Base-by-base conservation (phyloP, 2,329 filamentous ascomycete genomes). In the Fusarium sp. region DNA sequence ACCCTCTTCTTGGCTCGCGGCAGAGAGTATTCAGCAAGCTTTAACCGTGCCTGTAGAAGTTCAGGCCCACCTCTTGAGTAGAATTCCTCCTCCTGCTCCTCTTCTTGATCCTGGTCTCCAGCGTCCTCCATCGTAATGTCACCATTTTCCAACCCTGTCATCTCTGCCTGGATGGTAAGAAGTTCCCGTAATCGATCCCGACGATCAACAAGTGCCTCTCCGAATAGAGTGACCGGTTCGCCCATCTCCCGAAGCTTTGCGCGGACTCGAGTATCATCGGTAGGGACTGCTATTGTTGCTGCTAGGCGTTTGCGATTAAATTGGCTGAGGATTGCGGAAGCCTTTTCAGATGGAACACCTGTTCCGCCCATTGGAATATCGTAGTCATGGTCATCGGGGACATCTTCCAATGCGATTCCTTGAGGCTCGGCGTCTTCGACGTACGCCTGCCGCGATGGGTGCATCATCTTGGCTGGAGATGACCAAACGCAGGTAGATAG, bases 211-310 rank as follows among this genome's bases (percentile, higher is more conserved):
- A 92, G 92, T 1, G 94, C 94, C 84, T 99, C 96, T 66, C 95
- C 96, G 75, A 99, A 99, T 1, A 98, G 87, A 0, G 96, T 99
- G 63, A 98, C 91, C 17, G 96, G 96, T 80, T 99, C 93, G n/a
- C 94, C 94, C 73, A 98, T 88, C 78, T 96, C 93, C 74, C 96
- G 91, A 67, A 98, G 88, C 75, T 90, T 91, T 42, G 91, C 87
- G 69, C 95, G 93, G 54, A 99, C 95, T 78, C 93, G 91, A 70
- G 89, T 91, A 85, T 99, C 96, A 81, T 98, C 95, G 62, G 97
- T 99, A 2, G 96, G 96, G 8, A 99, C 96, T 18, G 93, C 92
- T 77, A 98, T 94, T 17, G 93, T 93, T 24, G 95, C 95, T 17
- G 95, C 95, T 79, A 94, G 90, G 79, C 95, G 91, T 83, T 98